Conservation (phyloP, 106 monocot species). For the Dendrobium officinale region DNA sequence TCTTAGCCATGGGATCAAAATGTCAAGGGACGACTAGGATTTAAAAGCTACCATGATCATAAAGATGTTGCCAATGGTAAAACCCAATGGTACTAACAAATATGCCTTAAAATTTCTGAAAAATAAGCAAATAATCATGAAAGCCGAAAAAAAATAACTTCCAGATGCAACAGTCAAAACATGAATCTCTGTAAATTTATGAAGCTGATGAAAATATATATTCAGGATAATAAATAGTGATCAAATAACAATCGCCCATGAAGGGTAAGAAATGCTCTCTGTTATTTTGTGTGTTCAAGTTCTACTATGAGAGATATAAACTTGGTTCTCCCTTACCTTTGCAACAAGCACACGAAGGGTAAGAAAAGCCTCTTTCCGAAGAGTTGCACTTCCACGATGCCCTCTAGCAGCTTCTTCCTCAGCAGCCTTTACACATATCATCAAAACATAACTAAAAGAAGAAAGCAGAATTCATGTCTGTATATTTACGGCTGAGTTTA, state of each 20-base stretch:
- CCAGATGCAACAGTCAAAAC: not conserved
- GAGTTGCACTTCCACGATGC: constrained; percentile 68
- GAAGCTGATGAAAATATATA: not conserved
- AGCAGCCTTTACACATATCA: constrained; percentile 46
- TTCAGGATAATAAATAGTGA: not conserved
- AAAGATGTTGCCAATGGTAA: not conserved
- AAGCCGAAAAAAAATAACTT: not conserved
- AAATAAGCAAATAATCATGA: not conserved
- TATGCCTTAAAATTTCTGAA: not conserved
- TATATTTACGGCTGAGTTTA: not conserved
- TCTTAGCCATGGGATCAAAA: no score
- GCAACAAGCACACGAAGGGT: constrained; percentile 77
- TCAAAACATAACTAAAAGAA: constrained; percentile 6
- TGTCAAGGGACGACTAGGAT: no score
- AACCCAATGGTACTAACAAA: not conserved
- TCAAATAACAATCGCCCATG: not conserved
- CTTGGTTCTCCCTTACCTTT: constrained; percentile 34
- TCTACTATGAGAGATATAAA: not conserved
- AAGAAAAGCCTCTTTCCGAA: constrained; percentile 72
- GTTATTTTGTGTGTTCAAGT: not conserved
- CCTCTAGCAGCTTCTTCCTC: constrained; percentile 81
- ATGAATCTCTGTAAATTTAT: not conserved
- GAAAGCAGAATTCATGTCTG: not conserved
- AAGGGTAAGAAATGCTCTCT: not conserved
- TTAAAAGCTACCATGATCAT: not conserved